Conservation (phyloP, 306 rosid genomes). For the Ormosia semicastrata region DNA sequence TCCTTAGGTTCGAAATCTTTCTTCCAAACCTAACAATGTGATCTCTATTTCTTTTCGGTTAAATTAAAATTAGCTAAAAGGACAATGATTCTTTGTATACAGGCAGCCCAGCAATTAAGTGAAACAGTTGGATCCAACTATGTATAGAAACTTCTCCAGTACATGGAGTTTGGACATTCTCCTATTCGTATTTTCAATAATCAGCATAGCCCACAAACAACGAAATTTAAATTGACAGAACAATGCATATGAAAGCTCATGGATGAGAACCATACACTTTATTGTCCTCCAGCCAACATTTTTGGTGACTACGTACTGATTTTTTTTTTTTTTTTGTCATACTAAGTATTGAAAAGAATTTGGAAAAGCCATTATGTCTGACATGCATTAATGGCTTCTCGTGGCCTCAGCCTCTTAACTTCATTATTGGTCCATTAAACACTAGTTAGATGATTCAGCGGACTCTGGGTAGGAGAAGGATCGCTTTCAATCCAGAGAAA, state of each 20-base stretch:
- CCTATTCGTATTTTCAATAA: conserved; percentile 7
- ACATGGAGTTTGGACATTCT: conserved; percentile 33
- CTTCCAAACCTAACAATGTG: conserved; percentile 20
- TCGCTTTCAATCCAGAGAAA: conserved; percentile 28
- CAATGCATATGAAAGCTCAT: not conserved
- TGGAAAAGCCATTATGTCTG: conserved; percentile 16
- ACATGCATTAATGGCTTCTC: conserved; percentile 13
- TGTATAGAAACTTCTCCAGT: conserved; percentile 19
- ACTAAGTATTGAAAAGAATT: not conserved
- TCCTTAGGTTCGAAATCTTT: not conserved
- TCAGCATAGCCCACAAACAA: conserved; percentile 30
- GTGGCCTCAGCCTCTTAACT: not conserved
- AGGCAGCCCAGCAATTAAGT: conserved; percentile 22
- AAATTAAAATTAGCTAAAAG: conserved; percentile 18
- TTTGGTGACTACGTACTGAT: not conserved
- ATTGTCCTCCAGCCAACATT: not conserved
- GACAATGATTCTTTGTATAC: conserved; percentile 17
- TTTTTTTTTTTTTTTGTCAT: not conserved
- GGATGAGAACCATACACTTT: conserved; percentile 17
- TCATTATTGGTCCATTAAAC: conserved; percentile 12
- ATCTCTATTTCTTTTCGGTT: not conserved
- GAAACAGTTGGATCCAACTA: conserved; percentile 57
- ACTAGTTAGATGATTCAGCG: not conserved
- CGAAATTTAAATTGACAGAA: conserved; percentile 21
- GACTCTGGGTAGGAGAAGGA: conserved; percentile 25